Conservation (phyloP, 2,329 filamentous ascomycete species). For the Nothophoma quercina region DNA sequence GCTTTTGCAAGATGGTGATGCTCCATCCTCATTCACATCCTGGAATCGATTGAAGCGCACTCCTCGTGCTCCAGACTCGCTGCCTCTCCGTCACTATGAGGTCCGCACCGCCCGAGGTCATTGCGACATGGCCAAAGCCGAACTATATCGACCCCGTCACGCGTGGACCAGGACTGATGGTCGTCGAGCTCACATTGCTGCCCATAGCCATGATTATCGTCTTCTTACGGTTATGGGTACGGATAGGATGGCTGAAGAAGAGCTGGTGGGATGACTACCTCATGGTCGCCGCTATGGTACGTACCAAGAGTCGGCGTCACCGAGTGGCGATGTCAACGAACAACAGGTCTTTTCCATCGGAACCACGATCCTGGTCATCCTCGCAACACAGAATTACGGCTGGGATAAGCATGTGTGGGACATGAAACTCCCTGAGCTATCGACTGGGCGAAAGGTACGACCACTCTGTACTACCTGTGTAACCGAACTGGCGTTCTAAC, state of each 20-base stretch:
- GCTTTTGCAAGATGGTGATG: slow-evolving; percentile 37
- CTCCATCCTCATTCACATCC: slow-evolving; percentile 31
- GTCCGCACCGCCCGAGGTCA: slow-evolving; percentile 45
- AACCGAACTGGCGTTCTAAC: slow-evolving; percentile 31
- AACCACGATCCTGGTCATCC: slow-evolving; percentile 44
- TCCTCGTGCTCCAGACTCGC: slow-evolving; percentile 21
- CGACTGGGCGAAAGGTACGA: slow-evolving; percentile 46
- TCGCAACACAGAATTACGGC: slow-evolving; percentile 48
- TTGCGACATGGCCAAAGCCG: slow-evolving; percentile 51
- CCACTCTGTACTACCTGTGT: slow-evolving; percentile 23
- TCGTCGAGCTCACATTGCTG: slow-evolving; percentile 49
- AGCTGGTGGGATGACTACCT: slow-evolving; percentile 51
- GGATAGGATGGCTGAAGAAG: slow-evolving; percentile 48
- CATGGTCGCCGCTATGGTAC: slow-evolving; percentile 48
- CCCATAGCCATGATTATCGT: slow-evolving; percentile 48
- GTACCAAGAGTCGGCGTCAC: slow-evolving; percentile 21
- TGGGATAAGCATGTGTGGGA: slow-evolving; percentile 52
- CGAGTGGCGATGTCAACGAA: slow-evolving; percentile 27
- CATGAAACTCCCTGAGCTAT: slow-evolving; percentile 35
- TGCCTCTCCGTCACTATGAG: slow-evolving; percentile 35
- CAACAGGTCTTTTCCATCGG: slow-evolving; percentile 42
- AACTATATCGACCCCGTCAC: slow-evolving; percentile 55
- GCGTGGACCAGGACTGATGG: slow-evolving; percentile 52
- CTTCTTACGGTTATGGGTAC: slow-evolving; percentile 44
- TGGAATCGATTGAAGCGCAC: slow-evolving; percentile 29